These are phyloP conservation scores for Trypethelium eluteriae DNA, from an alignment of 495 filamentous ascomycete species.

Conservation along the genomic window DNA sequence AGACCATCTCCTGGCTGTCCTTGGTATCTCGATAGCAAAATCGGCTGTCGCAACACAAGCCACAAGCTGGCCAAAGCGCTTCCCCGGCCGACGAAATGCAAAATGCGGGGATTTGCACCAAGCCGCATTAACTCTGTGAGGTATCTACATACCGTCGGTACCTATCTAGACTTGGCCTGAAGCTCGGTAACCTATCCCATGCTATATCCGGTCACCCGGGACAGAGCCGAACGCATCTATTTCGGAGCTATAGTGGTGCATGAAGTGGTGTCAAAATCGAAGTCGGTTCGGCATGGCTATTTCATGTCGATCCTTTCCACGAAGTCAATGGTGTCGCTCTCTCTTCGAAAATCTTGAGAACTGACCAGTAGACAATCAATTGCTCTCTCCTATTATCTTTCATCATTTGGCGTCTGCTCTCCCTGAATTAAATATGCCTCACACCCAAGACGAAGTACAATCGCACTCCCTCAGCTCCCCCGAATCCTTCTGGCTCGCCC, in stretches of 20 bases:
- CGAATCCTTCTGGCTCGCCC: constrained; percentile 65
- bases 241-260: not conserved
- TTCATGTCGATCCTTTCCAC: too few species aligned
- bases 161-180: too few species aligned
- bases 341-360: not conserved
- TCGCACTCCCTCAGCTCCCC: constrained; percentile 49
- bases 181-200: too few species aligned
- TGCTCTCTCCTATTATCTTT: not conserved
- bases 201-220: not conserved
- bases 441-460: constrained; percentile 30
- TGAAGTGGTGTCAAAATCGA: not conserved
- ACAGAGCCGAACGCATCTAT: not conserved
- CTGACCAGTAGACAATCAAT: not conserved
- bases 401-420: not conserved
- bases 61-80: too few species aligned
- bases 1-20: too few species aligned
- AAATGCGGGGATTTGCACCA: not conserved
- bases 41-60: too few species aligned
- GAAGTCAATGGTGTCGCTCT: not conserved
- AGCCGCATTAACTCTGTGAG: too few species aligned
- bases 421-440: constrained; percentile 6
- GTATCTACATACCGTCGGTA: too few species aligned
- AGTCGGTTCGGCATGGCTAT: too few species aligned
- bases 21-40: too few species aligned
- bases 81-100: not conserved